phyloP scores from a whole-genome alignment of 2,329 filamentous ascomycete species.

The Coleophoma eucalyptorum region DNA sequence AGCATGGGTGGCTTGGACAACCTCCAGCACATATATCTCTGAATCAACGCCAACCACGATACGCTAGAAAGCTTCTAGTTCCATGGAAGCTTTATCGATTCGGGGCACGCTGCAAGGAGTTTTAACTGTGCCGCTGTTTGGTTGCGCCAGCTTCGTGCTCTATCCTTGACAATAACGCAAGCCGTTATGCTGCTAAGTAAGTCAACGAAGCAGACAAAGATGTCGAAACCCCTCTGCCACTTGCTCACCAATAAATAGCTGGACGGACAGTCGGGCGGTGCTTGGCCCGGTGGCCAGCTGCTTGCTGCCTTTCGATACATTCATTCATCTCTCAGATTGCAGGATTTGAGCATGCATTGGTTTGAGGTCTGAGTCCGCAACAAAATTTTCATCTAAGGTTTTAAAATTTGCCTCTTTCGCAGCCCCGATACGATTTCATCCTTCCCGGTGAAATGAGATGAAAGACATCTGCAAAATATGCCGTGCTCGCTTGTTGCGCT shows the following conservation, averaged over 20 bases:
- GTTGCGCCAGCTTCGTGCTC: too few relatives aligned
- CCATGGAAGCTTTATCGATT: neutral
- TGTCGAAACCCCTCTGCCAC: neutral
- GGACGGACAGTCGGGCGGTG: neutral
- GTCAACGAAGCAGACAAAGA: neutral
- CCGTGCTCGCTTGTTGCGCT: too few relatives aligned
- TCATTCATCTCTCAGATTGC: too few relatives aligned
- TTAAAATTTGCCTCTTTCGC: neutral
- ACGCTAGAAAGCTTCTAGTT: constrained; percentile 1
- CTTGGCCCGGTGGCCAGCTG: neutral
- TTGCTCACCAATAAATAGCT: too few relatives aligned
- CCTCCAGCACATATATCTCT: too few relatives aligned
- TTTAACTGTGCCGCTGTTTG: neutral
- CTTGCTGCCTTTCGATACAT: neutral
- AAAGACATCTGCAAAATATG: too few relatives aligned
- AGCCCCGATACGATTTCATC: too few relatives aligned
- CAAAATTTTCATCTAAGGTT: neutral
- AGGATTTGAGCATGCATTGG: too few relatives aligned
- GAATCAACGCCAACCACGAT: neutral
- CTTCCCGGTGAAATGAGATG: too few relatives aligned
- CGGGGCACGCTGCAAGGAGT: neutral
- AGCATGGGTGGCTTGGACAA: neutral
- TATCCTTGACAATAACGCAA: too few relatives aligned
- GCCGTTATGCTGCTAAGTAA: too few relatives aligned
- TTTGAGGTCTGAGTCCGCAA: neutral